Base-by-base conservation (phyloP, 2,329 filamentous ascomycete genomes). In the Trichophyton simii region DNA sequence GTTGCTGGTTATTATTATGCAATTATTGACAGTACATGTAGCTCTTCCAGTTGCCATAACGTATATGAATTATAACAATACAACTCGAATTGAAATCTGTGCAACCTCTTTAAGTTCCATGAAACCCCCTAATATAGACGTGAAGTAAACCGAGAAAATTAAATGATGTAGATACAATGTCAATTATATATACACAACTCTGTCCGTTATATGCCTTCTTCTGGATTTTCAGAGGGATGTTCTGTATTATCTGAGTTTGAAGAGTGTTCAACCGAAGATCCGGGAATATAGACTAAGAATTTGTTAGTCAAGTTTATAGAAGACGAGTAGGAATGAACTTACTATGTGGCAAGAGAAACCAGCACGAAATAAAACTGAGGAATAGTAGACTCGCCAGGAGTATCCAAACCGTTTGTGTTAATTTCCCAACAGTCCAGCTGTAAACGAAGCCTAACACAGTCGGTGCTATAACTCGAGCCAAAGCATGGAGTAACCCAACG, bases 391-490 rank as follows among this genome's bases (percentile, higher is more conserved):
- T 74, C 0, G 82, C 77, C 52, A 97, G 74, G 58, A 88, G 83
- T 7, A 95, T 83, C 72, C 96, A 96, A 0, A 95, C 86, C 0
- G 89, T 85, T 72, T 94, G 89, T 0, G 89, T 85, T 66, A 88
- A 92, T 0, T 76, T 84, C 20, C 81, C 84, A 0, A 96, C 89
- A 0, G 94, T 97, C 1, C 81, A 78, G 13, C 87, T 87, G 71
- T 95, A 99, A 8, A 97, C 83, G 3, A 88, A 82, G 69, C 94
- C 95, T 74, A 96, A 95, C 0, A 92, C 70, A 0, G 89, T 81
- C 0, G 94, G 94, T 0, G 87, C 86, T 11, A 95, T 72, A 1
- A 97, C 84, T 64, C 91, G 80, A 2, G 88, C 83, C 41, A 96
- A 75, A 0, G 90, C 88, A 73, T 97, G 92, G 62, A 97, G 75